These are phyloP conservation scores for Coleophoma eucalyptorum DNA, from an alignment of 2,329 filamentous ascomycete genomes.

Conservation along the genomic window DNA sequence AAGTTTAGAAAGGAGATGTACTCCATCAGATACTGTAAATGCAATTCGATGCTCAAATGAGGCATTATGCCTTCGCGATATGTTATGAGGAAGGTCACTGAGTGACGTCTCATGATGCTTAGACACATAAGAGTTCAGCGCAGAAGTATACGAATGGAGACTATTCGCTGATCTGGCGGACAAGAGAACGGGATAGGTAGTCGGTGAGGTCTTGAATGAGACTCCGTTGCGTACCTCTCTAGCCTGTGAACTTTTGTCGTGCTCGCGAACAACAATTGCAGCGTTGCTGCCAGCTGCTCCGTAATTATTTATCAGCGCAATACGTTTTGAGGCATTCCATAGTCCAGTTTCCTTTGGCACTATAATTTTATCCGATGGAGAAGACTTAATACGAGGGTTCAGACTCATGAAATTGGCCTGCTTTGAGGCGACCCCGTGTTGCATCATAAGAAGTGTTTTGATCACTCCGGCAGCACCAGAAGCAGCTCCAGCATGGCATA, in stretches of 20 bases:
- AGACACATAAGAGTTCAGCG: too few relatives aligned
- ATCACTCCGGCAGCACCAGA: conserved; percentile 25
- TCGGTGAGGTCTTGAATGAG: too few relatives aligned
- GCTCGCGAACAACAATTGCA: conserved; percentile 29
- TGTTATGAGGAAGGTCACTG: not conserved
- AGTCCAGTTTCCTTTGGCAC: conserved; percentile 16
- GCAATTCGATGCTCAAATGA: not conserved
- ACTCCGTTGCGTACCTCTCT: too few relatives aligned
- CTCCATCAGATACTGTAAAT: not conserved
- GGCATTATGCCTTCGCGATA: not conserved
- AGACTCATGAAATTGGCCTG: conserved; percentile 26
- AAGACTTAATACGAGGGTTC: conserved; percentile 29
- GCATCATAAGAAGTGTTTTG: conserved; percentile 26
- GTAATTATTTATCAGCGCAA: conserved; percentile 22
- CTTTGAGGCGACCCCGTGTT: conserved; percentile 19
- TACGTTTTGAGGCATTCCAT: conserved; percentile 16
- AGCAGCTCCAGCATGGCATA: conserved; percentile 28
- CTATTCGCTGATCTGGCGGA: too few relatives aligned
- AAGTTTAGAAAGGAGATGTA: not conserved
- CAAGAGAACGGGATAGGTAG: too few relatives aligned
- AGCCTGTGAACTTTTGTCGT: too few relatives aligned
- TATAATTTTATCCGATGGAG: conserved; percentile 13
- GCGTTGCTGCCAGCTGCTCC: conserved; percentile 21
- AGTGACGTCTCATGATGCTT: too few relatives aligned
- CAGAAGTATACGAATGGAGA: too few relatives aligned